Base-by-base conservation (phyloP, 345 rosid genomes). In the Lepidium didymum region DNA sequence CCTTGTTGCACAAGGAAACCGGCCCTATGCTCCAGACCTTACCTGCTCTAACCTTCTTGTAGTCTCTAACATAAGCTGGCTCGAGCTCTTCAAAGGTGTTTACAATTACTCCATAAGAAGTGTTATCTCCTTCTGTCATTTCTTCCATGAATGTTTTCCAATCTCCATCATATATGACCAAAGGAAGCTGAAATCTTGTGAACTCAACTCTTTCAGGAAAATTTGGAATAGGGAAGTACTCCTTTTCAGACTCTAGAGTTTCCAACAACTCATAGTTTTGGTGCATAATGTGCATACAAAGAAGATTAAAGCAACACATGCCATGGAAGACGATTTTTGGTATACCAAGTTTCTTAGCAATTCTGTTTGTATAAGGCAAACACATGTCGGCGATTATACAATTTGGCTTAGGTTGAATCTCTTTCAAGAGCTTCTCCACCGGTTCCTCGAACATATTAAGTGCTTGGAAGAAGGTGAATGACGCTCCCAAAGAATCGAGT, bases 241-340 rank as follows among this genome's bases (percentile, higher is more conserved):
- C 76, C 5, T 50, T 64, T 0, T 68, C 75, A 3, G 82, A 75
- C 14, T 42, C 56, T 21, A 73, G 45, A 10, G 31, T 53, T 3
- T 68, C 50, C 21, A 33, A 72, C 5, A 76, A 6, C 34, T 71
- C 54, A 12, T 63, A 68, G 37, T 15, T 34, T 56, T 47, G 51
- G 19, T 19, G 74, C 36, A 53, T 55, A 36, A 38, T 64, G 34
- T 61, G 79, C 64, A 25, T 19, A 61, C 81, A 85, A 70, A 83
- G 61, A 11, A 82, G 47, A 15, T 62, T 53, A 55, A 86, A 86
- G 61, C 87, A 83, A 33, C 80, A 49, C 68, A 74, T 64, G 25
- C 90, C 88, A 37, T 84, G 85, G 44, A 90, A 90, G 49, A 60
- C 46, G 52, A 90, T 70, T 66, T 86, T 75, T 0, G 90, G 90